phyloP scores from a whole-genome alignment of 805 yeast species.

The Pichia cephalocereana region DNA sequence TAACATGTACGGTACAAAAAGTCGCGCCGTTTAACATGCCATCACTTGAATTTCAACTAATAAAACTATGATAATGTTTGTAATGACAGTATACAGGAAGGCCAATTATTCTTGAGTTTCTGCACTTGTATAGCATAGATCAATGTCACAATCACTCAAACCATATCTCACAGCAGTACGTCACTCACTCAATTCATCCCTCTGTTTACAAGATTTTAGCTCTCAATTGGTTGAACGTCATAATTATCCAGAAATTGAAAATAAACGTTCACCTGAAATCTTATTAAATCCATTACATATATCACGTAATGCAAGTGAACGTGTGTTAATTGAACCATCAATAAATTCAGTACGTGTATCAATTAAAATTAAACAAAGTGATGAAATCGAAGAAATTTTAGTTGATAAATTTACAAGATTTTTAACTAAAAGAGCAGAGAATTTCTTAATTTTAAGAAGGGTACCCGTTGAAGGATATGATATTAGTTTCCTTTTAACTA shows the following conservation, averaged over 20 bases:
- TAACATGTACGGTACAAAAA: too few species aligned
- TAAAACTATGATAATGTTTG: too few species aligned
- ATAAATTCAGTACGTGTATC: slow-evolving; percentile 88
- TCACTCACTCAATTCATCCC: slow-evolving; percentile 84
- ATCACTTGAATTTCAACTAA: too few species aligned
- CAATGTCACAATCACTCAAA: slow-evolving; percentile 85
- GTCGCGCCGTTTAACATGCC: too few species aligned
- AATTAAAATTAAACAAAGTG: slow-evolving; percentile 92
- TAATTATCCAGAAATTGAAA: slow-evolving; percentile 94
- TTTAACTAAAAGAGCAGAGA: slow-evolving; percentile 91
- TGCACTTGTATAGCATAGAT: slow-evolving; percentile 6
- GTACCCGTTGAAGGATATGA: slow-evolving; percentile 87
- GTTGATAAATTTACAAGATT: slow-evolving; percentile 94
- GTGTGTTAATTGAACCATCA: slow-evolving; percentile 86
- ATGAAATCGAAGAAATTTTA: slow-evolving; percentile 88
- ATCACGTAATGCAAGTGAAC: slow-evolving; percentile 89
- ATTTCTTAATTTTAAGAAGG: slow-evolving; percentile 85
- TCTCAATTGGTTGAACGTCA: slow-evolving; percentile 96
- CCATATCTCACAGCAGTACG: slow-evolving; percentile 94
- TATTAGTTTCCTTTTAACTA: slow-evolving; percentile 86
- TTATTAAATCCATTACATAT: slow-evolving; percentile 82
- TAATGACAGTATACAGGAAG: too few species aligned
- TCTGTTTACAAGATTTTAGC: slow-evolving; percentile 86
- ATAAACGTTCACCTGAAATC: slow-evolving; percentile 71
- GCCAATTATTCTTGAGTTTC: too few species aligned